Conservation (phyloP, 768 basidiomycete species). For the Boletales sp. region DNA sequence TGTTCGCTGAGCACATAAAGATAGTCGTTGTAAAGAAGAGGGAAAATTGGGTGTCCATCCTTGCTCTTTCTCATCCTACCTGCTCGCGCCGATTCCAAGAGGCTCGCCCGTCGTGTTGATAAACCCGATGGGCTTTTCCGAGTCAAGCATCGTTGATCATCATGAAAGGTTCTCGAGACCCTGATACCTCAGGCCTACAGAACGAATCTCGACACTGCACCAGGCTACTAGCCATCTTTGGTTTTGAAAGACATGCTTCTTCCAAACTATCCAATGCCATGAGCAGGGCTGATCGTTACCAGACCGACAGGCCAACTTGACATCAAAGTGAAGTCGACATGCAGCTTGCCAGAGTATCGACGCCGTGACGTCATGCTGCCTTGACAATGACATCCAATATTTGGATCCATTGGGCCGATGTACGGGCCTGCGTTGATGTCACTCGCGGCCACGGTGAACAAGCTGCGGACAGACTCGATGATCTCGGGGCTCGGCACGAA, state of each 20-base stretch:
- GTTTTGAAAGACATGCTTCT: conserved; percentile 2
- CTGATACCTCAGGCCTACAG: no score
- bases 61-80: no score
- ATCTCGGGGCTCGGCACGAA: conserved; percentile 26
- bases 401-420: no score
- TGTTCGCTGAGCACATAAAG: no score
- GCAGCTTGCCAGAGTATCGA: not conserved
- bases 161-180: not conserved
- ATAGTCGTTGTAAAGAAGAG: no score
- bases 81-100: no score
- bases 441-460: conserved; percentile 13
- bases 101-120: not conserved
- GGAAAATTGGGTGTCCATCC: no score
- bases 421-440: no score
- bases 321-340: not conserved
- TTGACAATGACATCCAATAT: no score
- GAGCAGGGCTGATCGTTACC: conserved; percentile 1
- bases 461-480: conserved; percentile 21
- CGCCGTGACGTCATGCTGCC: no score
- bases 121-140: not conserved
- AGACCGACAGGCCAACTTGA: not conserved
- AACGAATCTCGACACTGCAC: not conserved
- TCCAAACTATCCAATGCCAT: conserved; percentile 14
- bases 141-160: not conserved
- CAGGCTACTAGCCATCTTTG: conserved; percentile 9